These are phyloP conservation scores for Colletotrichum acutatum DNA, from an alignment of 2,329 filamentous ascomycete genomes.

Conservation along the genomic window DNA sequence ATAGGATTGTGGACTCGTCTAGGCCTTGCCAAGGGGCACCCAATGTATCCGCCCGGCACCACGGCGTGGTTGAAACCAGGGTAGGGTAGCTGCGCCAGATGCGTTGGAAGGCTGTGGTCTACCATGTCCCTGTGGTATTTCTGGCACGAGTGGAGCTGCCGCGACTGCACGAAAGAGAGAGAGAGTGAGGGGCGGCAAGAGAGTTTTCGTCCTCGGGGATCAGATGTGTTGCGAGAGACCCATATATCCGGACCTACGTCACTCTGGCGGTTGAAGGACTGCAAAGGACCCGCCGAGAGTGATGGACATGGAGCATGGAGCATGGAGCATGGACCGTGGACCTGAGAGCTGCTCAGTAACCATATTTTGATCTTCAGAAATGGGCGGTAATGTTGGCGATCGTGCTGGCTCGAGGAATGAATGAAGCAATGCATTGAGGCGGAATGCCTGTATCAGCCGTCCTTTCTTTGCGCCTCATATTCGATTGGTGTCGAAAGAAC, in stretches of 20 bases:
- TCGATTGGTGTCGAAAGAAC: not conserved
- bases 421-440: not conserved
- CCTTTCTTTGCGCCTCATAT: not conserved
- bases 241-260: conserved; percentile 8
- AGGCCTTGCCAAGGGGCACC: conserved; percentile 25
- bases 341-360: not conserved
- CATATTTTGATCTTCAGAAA: not conserved
- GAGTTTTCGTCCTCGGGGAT: not conserved
- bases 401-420: not conserved
- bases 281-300: not conserved
- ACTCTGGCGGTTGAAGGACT: not conserved
- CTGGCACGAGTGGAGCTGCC: conserved; percentile 3
- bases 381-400: not conserved
- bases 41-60: conserved; percentile 9
- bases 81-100: not conserved
- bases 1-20: conserved; percentile 8
- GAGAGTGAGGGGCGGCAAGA: not conserved
- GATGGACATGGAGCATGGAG: not conserved
- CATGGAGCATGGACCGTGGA: too few relatives aligned
- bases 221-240: not conserved
- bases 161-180: not conserved
- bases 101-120: not conserved
- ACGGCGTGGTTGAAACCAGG: not conserved
- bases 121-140: not conserved
- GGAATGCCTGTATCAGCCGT: not conserved